phyloP scores from a whole-genome alignment of 495 filamentous ascomycete species.

The Staphylotrichum longicolle region DNA sequence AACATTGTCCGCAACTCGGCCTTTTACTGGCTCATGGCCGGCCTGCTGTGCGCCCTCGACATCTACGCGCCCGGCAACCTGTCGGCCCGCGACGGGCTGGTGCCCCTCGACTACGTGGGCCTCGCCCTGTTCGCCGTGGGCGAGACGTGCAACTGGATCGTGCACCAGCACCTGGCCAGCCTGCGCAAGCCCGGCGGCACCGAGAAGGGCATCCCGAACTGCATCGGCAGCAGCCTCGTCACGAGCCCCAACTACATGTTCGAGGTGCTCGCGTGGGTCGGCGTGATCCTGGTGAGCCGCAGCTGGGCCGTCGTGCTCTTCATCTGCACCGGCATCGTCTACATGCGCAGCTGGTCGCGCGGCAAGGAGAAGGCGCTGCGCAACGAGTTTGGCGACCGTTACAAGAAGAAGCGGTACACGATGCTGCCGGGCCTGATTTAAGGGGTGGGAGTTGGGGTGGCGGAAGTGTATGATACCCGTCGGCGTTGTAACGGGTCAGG shows the following conservation, averaged over 20 bases:
- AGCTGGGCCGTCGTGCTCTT: conserved; percentile 76
- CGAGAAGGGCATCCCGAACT: conserved; percentile 80
- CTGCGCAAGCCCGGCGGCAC: conserved; percentile 78
- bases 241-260: conserved; percentile 98
- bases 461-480: not conserved
- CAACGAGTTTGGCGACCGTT: conserved; percentile 83
- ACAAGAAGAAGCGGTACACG: conserved; percentile 79
- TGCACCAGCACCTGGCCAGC: conserved; percentile 70
- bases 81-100: conserved; percentile 45
- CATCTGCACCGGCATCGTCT: conserved; percentile 58
- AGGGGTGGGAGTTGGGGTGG: not conserved
- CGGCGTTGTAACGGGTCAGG: not conserved
- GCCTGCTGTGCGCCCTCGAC: conserved; percentile 78
- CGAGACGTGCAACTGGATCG: conserved; percentile 74
- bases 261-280: conserved; percentile 81
- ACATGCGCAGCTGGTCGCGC: conserved; percentile 83
- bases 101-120: conserved; percentile 57
- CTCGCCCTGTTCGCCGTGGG: conserved; percentile 68
- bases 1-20: conserved; percentile 90
- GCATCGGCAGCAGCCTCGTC: conserved; percentile 80
- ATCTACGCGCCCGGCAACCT: conserved; percentile 72
- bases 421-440: conserved; percentile 69
- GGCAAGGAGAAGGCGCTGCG: conserved; percentile 92
- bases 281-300: conserved; percentile 70
- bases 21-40: conserved; percentile 86